Conservation (phyloP, 2,329 filamentous ascomycete genomes). For the Pleoardoris graminearum region DNA sequence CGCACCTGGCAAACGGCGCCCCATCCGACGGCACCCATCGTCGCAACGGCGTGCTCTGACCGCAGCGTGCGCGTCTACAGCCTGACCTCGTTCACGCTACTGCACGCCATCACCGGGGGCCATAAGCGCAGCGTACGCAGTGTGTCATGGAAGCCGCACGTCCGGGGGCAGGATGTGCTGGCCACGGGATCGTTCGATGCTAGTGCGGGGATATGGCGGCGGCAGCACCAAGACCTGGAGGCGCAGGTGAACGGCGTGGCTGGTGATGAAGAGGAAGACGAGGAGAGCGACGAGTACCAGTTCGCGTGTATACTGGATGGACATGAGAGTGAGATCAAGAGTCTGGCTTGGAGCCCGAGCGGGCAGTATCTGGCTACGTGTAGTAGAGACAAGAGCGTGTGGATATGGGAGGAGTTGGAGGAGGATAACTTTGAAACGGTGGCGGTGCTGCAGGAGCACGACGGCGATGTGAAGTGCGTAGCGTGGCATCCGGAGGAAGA, state of each 20-base stretch:
- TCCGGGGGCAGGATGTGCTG: slow-evolving; percentile 66
- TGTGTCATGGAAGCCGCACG: slow-evolving; percentile 81
- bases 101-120: slow-evolving; percentile 80
- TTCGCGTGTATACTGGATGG: slow-evolving; percentile 92
- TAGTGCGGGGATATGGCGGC: slow-evolving; percentile 69
- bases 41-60: slow-evolving; percentile 85
- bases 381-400: slow-evolving; percentile 89
- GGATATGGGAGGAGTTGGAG: slow-evolving; percentile 97
- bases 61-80: slow-evolving; percentile 91
- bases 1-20: slow-evolving; percentile 86
- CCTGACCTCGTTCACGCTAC: slow-evolving; percentile 75
- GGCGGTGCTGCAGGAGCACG: slow-evolving; percentile 91
- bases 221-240: slow-evolving; percentile 71
- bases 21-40: slow-evolving; percentile 82
- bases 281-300: slow-evolving; percentile 89
- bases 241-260: slow-evolving; percentile 27
- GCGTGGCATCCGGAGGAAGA: slow-evolving; percentile 84
- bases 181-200: slow-evolving; percentile 94
- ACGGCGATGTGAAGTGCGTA: slow-evolving; percentile 92
- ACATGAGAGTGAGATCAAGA: slow-evolving; percentile 92
- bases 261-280: slow-evolving; percentile 57
- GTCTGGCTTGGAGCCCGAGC: slow-evolving; percentile 71
- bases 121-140: slow-evolving; percentile 89
- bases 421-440: slow-evolving; percentile 98
- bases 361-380: slow-evolving; percentile 86